These are phyloP conservation scores for Diutina pseudorugosa DNA, from an alignment of 1,139 yeast genomes.

Conservation along the genomic window DNA sequence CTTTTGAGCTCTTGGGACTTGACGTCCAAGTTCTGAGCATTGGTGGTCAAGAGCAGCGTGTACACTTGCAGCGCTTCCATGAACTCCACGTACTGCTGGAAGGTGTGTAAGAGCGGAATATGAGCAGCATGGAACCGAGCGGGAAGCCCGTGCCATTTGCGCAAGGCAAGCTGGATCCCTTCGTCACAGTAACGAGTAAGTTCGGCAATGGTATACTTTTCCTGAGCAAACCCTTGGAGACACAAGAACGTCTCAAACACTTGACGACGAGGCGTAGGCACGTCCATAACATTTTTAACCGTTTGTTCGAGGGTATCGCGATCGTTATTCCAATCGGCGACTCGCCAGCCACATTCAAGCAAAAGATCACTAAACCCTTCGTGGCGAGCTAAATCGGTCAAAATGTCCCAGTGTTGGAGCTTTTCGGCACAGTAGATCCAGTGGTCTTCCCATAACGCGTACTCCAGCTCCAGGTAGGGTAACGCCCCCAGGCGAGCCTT, in stretches of 20 bases:
- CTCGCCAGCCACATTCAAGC: constrained; percentile 98
- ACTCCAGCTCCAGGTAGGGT: constrained; percentile 93
- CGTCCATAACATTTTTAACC: constrained; percentile 94
- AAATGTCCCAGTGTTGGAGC: constrained; percentile 94
- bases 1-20: constrained; percentile 91
- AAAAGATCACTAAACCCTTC: constrained; percentile 93
- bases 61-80: constrained; percentile 96
- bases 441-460: constrained; percentile 96
- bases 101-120: constrained; percentile 79
- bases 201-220: constrained; percentile 69
- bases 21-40: constrained; percentile 81
- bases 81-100: constrained; percentile 95
- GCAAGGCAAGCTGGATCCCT: constrained; percentile 84
- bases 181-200: constrained; percentile 85
- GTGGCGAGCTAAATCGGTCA: constrained; percentile 93
- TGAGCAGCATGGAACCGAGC: constrained; percentile 73
- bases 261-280: constrained; percentile 94
- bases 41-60: constrained; percentile 78
- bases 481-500: constrained; percentile 92
- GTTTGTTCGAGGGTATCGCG: constrained; percentile 91
- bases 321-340: constrained; percentile 96
- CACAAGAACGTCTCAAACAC: constrained; percentile 89
- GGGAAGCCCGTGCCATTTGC: constrained; percentile 92
- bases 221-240: constrained; percentile 87
- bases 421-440: constrained; percentile 98